Evolutionary conservation across 306 rosid species (phyloP).

Genomic region (Medicago ruthenica): DNA sequence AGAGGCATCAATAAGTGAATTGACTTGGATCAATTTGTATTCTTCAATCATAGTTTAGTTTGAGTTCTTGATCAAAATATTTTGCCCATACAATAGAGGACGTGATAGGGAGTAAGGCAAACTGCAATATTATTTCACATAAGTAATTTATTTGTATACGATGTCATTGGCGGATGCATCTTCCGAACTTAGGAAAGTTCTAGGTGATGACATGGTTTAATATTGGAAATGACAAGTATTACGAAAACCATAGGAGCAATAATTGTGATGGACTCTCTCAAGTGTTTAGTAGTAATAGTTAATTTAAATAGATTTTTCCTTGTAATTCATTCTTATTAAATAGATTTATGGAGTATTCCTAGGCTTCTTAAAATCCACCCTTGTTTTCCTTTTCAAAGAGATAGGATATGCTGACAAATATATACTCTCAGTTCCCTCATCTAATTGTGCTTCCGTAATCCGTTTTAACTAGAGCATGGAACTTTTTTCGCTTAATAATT

Average conservation of each 20-base stretch:
- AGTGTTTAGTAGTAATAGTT: conserved; percentile 7
- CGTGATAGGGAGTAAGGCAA: background rate
- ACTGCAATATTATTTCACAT: conserved; percentile 27
- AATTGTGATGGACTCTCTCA: background rate
- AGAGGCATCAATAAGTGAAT: conserved; percentile 65
- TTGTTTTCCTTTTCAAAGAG: background rate
- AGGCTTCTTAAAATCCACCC: background rate
- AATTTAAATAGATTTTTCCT: conserved; percentile 8
- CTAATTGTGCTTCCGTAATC: background rate
- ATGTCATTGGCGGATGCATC: conserved; percentile 4
- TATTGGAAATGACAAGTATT: background rate
- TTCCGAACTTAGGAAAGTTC: conserved; percentile 34
- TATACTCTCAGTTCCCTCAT: background rate
- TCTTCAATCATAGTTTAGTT: conserved; percentile 23
- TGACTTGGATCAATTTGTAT: conserved; percentile 32
- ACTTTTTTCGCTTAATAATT: too few species aligned
- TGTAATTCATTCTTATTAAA: conserved; percentile 4
- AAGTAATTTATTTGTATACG: conserved; percentile 34
- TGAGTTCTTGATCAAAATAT: conserved; percentile 16
- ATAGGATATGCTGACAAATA: background rate
- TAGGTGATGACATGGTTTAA: conserved; percentile 28
- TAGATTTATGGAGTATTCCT: background rate
- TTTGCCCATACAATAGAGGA: conserved; percentile 34
- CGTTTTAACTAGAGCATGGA: too few species aligned
- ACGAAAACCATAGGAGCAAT: background rate